A percentile compares a stretch with the other conserved stretches of the same genome.
Conservation (phyloP, 1,284 basidiomycete species). For the Coniophora puteana region DNA sequence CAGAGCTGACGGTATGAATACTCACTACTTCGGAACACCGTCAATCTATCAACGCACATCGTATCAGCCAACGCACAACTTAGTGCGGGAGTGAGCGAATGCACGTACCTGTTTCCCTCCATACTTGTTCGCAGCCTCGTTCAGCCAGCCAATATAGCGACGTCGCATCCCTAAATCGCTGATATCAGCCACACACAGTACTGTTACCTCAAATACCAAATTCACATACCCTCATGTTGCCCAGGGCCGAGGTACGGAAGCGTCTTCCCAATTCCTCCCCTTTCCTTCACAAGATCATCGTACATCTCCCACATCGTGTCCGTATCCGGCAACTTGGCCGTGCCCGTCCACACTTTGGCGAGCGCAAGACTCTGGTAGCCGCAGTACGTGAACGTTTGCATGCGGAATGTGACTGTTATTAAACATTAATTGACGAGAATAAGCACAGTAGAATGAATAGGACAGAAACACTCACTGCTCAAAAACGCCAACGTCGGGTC, state of each 20-base stretch:
- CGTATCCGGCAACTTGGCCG: constrained; percentile 29
- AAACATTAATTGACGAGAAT: no score
- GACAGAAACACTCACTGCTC: constrained; percentile 26
- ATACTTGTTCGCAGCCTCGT: constrained; percentile 30
- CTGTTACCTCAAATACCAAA: neutral
- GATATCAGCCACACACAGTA: neutral
- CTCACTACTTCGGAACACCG: constrained; percentile 1
- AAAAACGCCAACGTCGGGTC: constrained; percentile 45
- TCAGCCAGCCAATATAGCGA: constrained; percentile 31
- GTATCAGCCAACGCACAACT: neutral
- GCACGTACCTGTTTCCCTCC: constrained; percentile 27
- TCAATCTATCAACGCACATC: neutral
- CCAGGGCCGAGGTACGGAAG: constrained; percentile 30
- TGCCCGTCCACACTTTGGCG: constrained; percentile 33
- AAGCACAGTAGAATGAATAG: no score
- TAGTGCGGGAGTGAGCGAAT: neutral
- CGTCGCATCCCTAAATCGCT: constrained; percentile 22
- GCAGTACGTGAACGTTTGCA: constrained; percentile 35
- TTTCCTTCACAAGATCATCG: constrained; percentile 22
- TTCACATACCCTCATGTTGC: constrained; percentile 18
- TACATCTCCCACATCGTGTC: constrained; percentile 29
- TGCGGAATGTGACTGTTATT: constrained; percentile 33
- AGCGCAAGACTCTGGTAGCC: constrained; percentile 33
- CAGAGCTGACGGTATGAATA: neutral
- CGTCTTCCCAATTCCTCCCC: constrained; percentile 32